Evolutionary conservation across 805 yeast genomes (phyloP).

Genomic region (Cyberlindnera bimundalis): DNA sequence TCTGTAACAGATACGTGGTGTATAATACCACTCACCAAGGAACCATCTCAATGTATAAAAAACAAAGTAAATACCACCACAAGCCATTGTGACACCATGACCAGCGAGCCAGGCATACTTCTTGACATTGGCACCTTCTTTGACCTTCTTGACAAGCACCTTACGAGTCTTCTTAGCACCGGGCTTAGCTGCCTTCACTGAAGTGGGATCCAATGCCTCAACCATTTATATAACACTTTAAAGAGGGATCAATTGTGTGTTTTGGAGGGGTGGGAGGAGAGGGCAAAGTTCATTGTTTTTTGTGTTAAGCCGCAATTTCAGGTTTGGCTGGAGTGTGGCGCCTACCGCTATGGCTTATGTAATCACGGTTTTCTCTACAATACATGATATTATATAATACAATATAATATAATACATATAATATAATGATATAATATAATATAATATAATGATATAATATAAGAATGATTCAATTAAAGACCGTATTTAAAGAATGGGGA

Average conservation of each 20-base stretch:
- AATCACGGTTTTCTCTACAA: no score
- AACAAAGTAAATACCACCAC: conserved; percentile 37
- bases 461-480: no score
- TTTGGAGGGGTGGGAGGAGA: no score
- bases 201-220: conserved; percentile 16
- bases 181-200: conserved; percentile 17
- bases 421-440: no score
- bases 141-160: conserved; percentile 34
- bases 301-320: conserved; percentile 3
- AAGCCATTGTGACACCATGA: conserved; percentile 42
- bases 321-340: not conserved
- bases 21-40: conserved; percentile 34
- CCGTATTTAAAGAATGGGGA: conserved; percentile 39
- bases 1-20: conserved; percentile 52
- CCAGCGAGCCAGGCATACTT: conserved; percentile 56
- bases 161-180: conserved; percentile 29
- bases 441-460: not conserved
- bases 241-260: no score
- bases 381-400: no score
- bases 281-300: no score
- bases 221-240: not conserved
- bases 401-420: no score
- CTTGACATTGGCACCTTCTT: conserved; percentile 38
- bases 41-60: conserved; percentile 30
- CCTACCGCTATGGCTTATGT: not conserved